Percentiles rank a stretch among this genome's conserved stretches.
Evolutionary conservation across 2,329 filamentous ascomycete genomes (phyloP).

Genomic region (Fusarium sp.): DNA sequence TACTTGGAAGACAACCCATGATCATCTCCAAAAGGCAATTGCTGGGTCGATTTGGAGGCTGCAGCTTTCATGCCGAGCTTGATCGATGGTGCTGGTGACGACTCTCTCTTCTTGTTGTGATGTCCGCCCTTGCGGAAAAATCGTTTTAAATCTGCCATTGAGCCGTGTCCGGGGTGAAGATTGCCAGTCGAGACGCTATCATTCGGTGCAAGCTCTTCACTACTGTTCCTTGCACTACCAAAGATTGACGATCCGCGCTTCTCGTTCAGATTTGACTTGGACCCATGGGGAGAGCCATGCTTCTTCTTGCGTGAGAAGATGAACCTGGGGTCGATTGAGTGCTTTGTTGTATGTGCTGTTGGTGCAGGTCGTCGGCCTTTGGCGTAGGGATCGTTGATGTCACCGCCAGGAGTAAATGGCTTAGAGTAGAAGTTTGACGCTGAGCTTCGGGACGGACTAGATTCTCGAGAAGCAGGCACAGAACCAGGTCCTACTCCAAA

Average conservation of each 20-base stretch:
- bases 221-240: constrained; percentile 47
- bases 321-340: constrained; percentile 79
- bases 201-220: constrained; percentile 47
- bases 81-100: constrained; percentile 66
- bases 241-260: constrained; percentile 61
- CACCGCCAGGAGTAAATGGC: constrained; percentile 81
- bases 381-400: constrained; percentile 87
- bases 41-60: constrained; percentile 60
- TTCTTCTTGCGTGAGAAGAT: constrained; percentile 83
- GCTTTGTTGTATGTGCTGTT: constrained; percentile 68
- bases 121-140: constrained; percentile 87
- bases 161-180: constrained; percentile 65
- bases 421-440: constrained; percentile 74
- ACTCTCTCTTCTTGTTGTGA: constrained; percentile 74
- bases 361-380: constrained; percentile 80
- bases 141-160: constrained; percentile 95
- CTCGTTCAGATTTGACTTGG: constrained; percentile 63
- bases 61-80: constrained; percentile 60
- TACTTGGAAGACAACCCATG: constrained; percentile 92
- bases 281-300: constrained; percentile 64
- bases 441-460: constrained; percentile 70
- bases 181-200: constrained; percentile 40
- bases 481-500: constrained; percentile 64
- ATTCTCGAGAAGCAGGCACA: constrained; percentile 67
- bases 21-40: constrained; percentile 92